phyloP scores from a whole-genome alignment of 176 grass and related monocot species.

The Hyparrhenia diplandra region DNA sequence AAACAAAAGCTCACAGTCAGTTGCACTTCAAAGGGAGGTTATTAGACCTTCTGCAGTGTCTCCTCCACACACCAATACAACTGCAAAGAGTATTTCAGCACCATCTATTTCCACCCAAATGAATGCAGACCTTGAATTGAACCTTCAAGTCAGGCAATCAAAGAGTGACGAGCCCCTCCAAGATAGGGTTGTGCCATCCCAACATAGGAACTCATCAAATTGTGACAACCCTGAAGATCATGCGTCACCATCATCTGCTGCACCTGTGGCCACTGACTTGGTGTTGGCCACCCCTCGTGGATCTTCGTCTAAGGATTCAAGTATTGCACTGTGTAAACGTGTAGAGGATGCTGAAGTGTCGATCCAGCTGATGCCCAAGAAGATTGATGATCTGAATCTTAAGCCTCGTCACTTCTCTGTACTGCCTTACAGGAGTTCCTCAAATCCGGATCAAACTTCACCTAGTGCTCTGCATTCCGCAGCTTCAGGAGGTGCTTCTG shows the following conservation, averaged over 20 bases:
- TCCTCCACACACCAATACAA: constrained; percentile 5
- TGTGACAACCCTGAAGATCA: constrained; percentile 13
- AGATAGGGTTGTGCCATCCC: constrained; percentile 1
- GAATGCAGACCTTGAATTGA: constrained; percentile 58
- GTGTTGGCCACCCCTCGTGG: constrained; percentile 64
- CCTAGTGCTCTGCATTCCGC: constrained; percentile 27
- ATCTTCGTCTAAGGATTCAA: constrained; percentile 40
- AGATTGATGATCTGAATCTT: constrained; percentile 35
- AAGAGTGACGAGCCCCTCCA: constrained; percentile 56
- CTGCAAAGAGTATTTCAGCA: constrained; percentile 49
- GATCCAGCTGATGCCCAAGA: constrained; percentile 24
- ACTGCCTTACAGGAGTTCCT: constrained; percentile 23
- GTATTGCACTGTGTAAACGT: constrained; percentile 6
- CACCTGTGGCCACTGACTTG: constrained; percentile 77
- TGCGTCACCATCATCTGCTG: constrained; percentile 46
- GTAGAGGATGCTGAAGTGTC: constrained; percentile 26
- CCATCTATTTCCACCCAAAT: constrained; percentile 42
- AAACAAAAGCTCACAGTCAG: constrained; percentile 16
- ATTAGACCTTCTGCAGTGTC: constrained; percentile 38
- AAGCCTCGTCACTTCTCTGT: constrained; percentile 27
- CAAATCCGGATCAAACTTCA: constrained; percentile 30
- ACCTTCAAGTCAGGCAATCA: constrained; percentile 48
- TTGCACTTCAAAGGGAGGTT: constrained; percentile 21
- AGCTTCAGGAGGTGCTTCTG: constrained; percentile 36
- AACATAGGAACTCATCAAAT: constrained; percentile 13